Conservation (phyloP, 2,329 filamentous ascomycete species). For the Aspergillus udagawae region DNA sequence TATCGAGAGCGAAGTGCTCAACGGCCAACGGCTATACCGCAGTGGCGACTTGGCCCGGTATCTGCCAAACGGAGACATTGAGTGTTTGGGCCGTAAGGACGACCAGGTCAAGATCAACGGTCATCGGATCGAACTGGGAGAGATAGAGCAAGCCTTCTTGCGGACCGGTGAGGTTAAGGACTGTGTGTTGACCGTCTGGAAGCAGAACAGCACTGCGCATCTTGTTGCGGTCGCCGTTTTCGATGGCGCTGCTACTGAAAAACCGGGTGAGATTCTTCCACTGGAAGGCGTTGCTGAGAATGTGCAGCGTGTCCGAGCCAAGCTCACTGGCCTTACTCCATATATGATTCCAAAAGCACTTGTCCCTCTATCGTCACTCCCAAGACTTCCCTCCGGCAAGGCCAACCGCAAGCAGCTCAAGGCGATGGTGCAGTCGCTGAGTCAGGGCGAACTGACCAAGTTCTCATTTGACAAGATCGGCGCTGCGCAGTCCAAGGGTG, state of each 20-base stretch:
- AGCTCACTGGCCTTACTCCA: neutral
- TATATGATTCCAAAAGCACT: neutral
- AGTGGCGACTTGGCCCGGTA: slow-evolving; percentile 20
- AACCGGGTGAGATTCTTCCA: neutral
- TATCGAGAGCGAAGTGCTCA: neutral
- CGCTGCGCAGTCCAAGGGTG: neutral
- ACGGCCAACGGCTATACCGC: slow-evolving; percentile 11
- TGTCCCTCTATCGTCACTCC: neutral
- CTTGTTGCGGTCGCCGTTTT: neutral
- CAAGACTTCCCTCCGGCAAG: slow-evolving; percentile 8
- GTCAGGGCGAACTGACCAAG: neutral
- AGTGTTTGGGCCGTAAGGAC: slow-evolving; percentile 53
- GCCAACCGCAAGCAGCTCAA: slow-evolving; percentile 2
- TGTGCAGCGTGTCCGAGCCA: neutral
- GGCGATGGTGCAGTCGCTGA: neutral
- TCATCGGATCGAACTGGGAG: slow-evolving; percentile 55
- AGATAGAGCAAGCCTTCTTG: slow-evolving; percentile 18
- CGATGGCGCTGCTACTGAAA: neutral
- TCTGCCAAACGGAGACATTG: slow-evolving; percentile 13
- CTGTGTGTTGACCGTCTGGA: neutral
- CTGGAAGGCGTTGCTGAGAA: neutral
- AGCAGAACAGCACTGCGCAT: neutral
- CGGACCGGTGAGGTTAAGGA: neutral
- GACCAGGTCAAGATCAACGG: slow-evolving; percentile 60
- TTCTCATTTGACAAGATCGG: neutral